phyloP scores from a whole-genome alignment of 257 asterid genomes.

The Knoxia roxburghii region DNA sequence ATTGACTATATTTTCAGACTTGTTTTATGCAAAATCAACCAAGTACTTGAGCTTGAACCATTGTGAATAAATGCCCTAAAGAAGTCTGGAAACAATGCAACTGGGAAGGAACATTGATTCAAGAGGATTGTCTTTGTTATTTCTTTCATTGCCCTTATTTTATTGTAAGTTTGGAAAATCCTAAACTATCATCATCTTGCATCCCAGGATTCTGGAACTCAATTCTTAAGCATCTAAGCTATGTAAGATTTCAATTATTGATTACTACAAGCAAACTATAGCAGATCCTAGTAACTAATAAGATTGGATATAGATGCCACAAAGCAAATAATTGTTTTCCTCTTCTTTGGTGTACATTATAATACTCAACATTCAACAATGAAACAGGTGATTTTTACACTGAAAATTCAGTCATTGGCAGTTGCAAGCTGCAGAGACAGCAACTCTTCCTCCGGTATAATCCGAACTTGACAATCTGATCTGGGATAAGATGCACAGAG shows the following conservation, averaged over 20 bases:
- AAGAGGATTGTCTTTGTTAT: background rate
- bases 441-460: conserved; percentile 84
- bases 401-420: conserved; percentile 62
- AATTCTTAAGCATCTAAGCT: background rate
- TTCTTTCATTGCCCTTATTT: background rate
- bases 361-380: conserved; percentile 6
- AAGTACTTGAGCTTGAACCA: no score
- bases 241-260: background rate
- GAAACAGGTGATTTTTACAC: background rate
- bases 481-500: conserved; percentile 77
- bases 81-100: no score
- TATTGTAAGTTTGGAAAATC: background rate
- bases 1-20: conserved; percentile 1
- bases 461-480: conserved; percentile 73
- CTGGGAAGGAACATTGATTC: background rate
- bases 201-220: background rate
- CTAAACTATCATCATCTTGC: background rate
- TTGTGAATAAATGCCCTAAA: no score
- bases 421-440: conserved; percentile 87
- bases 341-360: background rate
- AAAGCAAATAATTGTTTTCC: background rate
- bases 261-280: background rate
- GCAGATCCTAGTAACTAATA: background rate
- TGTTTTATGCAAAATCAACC: background rate
- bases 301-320: background rate